Conservation (phyloP, 1,139 yeast genomes). For the Hyphopichia khmerensis region DNA sequence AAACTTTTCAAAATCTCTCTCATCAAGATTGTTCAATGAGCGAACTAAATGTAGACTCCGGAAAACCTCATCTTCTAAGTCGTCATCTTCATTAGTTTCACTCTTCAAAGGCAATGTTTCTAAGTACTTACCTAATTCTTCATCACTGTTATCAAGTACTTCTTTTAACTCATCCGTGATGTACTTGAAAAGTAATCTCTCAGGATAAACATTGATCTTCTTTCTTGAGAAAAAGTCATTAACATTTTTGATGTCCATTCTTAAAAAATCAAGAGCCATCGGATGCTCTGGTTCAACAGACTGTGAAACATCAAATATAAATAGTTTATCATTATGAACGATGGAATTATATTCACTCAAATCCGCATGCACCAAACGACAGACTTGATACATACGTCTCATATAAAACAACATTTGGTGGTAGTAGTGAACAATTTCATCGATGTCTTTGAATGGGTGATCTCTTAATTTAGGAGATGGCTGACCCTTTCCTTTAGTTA, state of each 20-base stretch:
- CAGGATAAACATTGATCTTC: constrained; percentile 77
- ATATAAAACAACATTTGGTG: constrained; percentile 80
- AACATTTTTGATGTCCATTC: constrained; percentile 97
- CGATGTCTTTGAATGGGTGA: constrained; percentile 64
- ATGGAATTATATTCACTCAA: constrained; percentile 91
- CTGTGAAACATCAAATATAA: constrained; percentile 95
- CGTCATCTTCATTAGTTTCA: constrained; percentile 52
- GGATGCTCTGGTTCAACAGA: constrained; percentile 98
- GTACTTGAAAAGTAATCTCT: constrained; percentile 75
- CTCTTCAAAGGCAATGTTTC: constrained; percentile 52
- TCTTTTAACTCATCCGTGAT: constrained; percentile 49
- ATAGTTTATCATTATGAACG: constrained; percentile 75
- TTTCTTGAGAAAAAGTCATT: constrained; percentile 78
- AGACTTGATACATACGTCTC: constrained; percentile 82
- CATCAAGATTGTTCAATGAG: constrained; percentile 70
- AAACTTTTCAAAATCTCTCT: constrained; percentile 83
- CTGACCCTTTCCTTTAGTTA: constrained; percentile 74
- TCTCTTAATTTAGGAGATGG: constrained; percentile 89
- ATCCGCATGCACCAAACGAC: constrained; percentile 95
- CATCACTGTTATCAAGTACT: constrained; percentile 40
- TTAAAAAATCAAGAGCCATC: constrained; percentile 86
- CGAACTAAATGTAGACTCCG: constrained; percentile 84
- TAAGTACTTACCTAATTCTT: constrained; percentile 34
- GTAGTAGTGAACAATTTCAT: constrained; percentile 67
- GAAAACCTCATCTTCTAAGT: constrained; percentile 78